phyloP scores from a whole-genome alignment of 2,329 filamentous ascomycete genomes.

The Lasiodiplodia sp. region DNA sequence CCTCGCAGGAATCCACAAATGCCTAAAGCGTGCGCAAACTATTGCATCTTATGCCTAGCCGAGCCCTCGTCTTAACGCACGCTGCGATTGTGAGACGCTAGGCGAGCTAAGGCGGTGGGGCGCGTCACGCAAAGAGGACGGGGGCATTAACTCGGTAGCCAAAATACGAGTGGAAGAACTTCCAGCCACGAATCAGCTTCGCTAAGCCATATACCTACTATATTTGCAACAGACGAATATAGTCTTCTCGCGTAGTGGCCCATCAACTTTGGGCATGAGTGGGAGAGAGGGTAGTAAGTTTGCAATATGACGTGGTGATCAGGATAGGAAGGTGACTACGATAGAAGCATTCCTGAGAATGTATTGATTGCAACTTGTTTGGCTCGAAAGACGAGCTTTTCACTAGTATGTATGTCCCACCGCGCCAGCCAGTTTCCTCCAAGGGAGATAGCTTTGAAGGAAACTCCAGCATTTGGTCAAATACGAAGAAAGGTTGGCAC shows the following conservation, averaged over 20 bases:
- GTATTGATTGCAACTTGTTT: background rate
- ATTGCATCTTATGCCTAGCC: conserved; percentile 12
- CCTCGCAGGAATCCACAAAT: background rate
- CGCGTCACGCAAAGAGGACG: background rate
- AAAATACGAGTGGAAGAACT: background rate
- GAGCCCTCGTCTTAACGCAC: background rate
- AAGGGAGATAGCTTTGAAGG: conserved; percentile 16
- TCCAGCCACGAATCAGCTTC: conserved; percentile 5
- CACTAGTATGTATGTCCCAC: conserved; percentile 22
- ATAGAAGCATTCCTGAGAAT: background rate
- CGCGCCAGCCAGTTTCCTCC: conserved; percentile 32
- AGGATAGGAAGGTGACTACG: background rate
- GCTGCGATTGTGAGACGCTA: background rate
- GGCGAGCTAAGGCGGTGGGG: background rate
- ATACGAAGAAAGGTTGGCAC: conserved; percentile 28
- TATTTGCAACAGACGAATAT: background rate
- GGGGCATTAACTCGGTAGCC: conserved; percentile 17
- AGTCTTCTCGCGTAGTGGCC: background rate
- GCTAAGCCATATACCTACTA: background rate
- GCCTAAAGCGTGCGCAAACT: background rate
- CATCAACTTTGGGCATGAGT: background rate
- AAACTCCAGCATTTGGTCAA: conserved; percentile 37
- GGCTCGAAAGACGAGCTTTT: background rate
- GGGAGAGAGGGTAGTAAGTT: background rate
- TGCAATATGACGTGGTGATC: background rate